A percentile compares a stretch with the other conserved stretches of the same genome.
Evolutionary conservation across 129 eudicot species (phyloP).

Genomic region (Flaveria linearis): DNA sequence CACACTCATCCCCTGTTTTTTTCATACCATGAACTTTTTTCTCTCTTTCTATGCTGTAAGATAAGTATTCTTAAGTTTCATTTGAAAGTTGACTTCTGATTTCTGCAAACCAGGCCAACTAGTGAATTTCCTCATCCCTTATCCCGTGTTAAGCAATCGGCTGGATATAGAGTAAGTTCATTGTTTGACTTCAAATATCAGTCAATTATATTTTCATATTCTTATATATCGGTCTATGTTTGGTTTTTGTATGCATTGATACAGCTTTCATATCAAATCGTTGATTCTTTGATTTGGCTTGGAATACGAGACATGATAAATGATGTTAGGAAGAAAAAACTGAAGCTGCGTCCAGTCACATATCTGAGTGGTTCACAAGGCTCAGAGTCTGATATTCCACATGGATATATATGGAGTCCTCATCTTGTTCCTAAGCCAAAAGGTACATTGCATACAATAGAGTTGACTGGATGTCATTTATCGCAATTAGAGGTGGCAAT

Average conservation of each 20-base stretch:
- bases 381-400: slow-evolving; percentile 79
- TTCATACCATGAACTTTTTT: neutral
- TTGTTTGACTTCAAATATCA: slow-evolving; percentile 1
- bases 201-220: neutral
- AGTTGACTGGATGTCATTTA: neutral
- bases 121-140: slow-evolving; percentile 98
- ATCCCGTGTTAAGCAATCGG: slow-evolving; percentile 98
- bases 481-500: neutral
- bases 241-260: slow-evolving; percentile 24
- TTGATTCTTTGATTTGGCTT: slow-evolving; percentile 95
- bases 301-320: slow-evolving; percentile 98
- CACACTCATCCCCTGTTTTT: neutral
- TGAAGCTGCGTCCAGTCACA: slow-evolving; percentile 89
- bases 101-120: slow-evolving; percentile 80
- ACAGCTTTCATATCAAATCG: slow-evolving; percentile 98
- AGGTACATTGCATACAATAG: slow-evolving; percentile 47
- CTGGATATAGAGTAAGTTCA: slow-evolving; percentile 92
- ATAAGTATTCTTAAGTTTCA: slow-evolving; percentile 18
- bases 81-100: neutral
- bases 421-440: slow-evolving; percentile 98
- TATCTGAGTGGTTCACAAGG: slow-evolving; percentile 96
- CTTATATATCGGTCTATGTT: slow-evolving; percentile 6
- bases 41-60: slow-evolving; percentile 14
- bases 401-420: slow-evolving; percentile 98
- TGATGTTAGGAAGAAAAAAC: slow-evolving; percentile 90